Evolutionary conservation across 2,329 filamentous ascomycete species (phyloP), one percentile per base, ranked within the genome.

Genomic region (Botryotinia narcissicola): DNA sequence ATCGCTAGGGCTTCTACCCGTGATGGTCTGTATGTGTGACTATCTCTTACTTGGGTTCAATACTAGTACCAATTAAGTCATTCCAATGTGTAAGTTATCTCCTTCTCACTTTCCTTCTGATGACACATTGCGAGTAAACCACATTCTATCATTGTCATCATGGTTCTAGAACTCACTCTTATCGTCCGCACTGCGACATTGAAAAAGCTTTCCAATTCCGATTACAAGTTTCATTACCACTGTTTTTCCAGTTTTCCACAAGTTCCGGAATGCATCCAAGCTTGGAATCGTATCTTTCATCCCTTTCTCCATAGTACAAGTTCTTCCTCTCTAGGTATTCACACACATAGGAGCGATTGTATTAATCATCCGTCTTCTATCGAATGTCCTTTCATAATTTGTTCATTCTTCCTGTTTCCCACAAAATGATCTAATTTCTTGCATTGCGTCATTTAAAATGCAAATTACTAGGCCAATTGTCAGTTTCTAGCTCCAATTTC

Each of bases 281-380:
- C 5, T 42, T 42, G 20, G 14, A 62, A 18, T 9, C 12, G 16
- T 3, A 4, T 3, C 25, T 62, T 29, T 7, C 25, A 29, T 42
- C 25, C 18, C 4, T 10, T 10, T 42, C 3, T 42, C 16, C 1
- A 9, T 62, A 1, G 16, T 1, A 29, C 18, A n/a, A 6, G 3
- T 42, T 35, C 20, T 18, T 20, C 40, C n/a, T 37, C 6, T 54
- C n/a, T 22, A 32, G 32, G 32, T 32, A 42, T 57, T 22, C 10
- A 22, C 25, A 20, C 25, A 2, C 22, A 18, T 18, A 9, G 9
- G 22, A 25, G 9, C 29, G 3, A 12, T 37, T 37, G 0, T 29
- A 22, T 54, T 29, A 14, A 29, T 0, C 8, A 51, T 68, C 1
- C 9, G 16, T 32, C 8, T 54, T 40, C 16, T 7, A 20, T 42